Evolutionary conservation across 2,329 filamentous ascomycete genomes (phyloP).

Genomic region (Cladophialophora immunda): DNA sequence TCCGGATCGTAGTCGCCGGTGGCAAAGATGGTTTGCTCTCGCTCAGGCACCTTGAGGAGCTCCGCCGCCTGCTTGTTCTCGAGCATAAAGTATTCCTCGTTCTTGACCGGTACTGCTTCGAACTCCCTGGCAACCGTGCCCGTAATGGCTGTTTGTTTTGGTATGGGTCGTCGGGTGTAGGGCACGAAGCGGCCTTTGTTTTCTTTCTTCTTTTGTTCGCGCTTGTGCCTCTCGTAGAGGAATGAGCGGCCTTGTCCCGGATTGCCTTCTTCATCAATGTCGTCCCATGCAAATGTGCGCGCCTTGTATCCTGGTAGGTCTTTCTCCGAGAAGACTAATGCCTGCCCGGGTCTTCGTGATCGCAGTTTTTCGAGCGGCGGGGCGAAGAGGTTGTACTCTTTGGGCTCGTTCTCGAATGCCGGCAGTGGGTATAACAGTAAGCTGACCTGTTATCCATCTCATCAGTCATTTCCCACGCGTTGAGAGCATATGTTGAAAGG

Average conservation of each 20-base stretch:
- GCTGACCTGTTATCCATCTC: slow-evolving; percentile 65
- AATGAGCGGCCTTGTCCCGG: slow-evolving; percentile 53
- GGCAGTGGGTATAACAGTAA: slow-evolving; percentile 73
- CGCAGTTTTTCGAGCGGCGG: slow-evolving; percentile 61
- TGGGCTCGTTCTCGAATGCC: slow-evolving; percentile 78
- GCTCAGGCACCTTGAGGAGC: slow-evolving; percentile 63
- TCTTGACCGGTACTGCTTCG: slow-evolving; percentile 75
- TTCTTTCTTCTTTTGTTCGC: slow-evolving; percentile 54
- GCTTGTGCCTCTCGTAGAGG: slow-evolving; percentile 56
- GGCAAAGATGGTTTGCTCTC: slow-evolving; percentile 31
- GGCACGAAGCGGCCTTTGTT: slow-evolving; percentile 66
- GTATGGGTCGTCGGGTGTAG: slow-evolving; percentile 68
- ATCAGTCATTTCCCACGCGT: slow-evolving; percentile 45
- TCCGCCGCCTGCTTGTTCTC: slow-evolving; percentile 67
- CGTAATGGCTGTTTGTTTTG: slow-evolving; percentile 80
- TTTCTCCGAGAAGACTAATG: slow-evolving; percentile 92
- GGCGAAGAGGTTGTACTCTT: slow-evolving; percentile 84
- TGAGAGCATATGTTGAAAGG: slow-evolving; percentile 16
- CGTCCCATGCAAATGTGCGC: slow-evolving; percentile 47
- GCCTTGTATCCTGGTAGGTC: slow-evolving; percentile 79
- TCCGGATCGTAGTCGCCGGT: slow-evolving; percentile 33
- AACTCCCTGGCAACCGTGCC: slow-evolving; percentile 80
- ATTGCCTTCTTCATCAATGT: slow-evolving; percentile 52
- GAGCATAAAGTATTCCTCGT: slow-evolving; percentile 72
- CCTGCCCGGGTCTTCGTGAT: slow-evolving; percentile 72